A percentile compares a stretch with the other conserved stretches of the same genome.
Conservation (phyloP, 2,329 filamentous ascomycete species). For the Bipolaris sorokiniana region DNA sequence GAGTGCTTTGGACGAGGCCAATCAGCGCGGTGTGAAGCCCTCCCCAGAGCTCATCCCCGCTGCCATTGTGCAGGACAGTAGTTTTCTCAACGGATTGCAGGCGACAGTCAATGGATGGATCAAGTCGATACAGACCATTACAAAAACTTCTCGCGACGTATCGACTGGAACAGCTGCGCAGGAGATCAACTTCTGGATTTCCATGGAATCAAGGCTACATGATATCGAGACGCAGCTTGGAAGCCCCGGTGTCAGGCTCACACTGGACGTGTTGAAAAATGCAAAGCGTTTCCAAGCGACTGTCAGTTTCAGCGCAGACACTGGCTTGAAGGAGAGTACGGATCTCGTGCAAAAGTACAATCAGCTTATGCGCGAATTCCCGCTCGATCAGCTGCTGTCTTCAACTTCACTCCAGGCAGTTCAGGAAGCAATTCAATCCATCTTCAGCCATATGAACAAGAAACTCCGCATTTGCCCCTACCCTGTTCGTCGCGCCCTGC, state of each 20-base stretch:
- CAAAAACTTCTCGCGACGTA: constrained; percentile 88
- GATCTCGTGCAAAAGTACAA: constrained; percentile 99
- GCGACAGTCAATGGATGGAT: constrained; percentile 97
- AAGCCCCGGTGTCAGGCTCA: constrained; percentile 87
- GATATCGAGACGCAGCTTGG: constrained; percentile 87
- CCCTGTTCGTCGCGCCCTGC: constrained; percentile 86
- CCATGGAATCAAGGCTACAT: constrained; percentile 92
- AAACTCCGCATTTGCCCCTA: constrained; percentile 97
- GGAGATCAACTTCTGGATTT: constrained; percentile 99
- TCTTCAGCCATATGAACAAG: constrained; percentile 96
- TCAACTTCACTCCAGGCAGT: constrained; percentile 88
- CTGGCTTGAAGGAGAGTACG: constrained; percentile 91
- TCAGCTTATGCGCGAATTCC: constrained; percentile 97
- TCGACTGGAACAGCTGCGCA: constrained; percentile 82
- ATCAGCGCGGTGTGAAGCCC: constrained; percentile 68
- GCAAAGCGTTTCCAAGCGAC: constrained; percentile 98
- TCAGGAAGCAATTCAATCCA: constrained; percentile 84
- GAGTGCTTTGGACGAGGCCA: constrained; percentile 79
- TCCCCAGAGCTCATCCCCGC: constrained; percentile 79
- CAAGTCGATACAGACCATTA: constrained; percentile 96
- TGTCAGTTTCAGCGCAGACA: constrained; percentile 95
- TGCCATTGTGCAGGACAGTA: constrained; percentile 81
- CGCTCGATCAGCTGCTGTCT: constrained; percentile 90
- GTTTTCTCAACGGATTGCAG: constrained; percentile 91
- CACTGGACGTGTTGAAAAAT: constrained; percentile 92